Conservation (phyloP, 1,284 basidiomycete genomes). For the Schizophyllum amplum region DNA sequence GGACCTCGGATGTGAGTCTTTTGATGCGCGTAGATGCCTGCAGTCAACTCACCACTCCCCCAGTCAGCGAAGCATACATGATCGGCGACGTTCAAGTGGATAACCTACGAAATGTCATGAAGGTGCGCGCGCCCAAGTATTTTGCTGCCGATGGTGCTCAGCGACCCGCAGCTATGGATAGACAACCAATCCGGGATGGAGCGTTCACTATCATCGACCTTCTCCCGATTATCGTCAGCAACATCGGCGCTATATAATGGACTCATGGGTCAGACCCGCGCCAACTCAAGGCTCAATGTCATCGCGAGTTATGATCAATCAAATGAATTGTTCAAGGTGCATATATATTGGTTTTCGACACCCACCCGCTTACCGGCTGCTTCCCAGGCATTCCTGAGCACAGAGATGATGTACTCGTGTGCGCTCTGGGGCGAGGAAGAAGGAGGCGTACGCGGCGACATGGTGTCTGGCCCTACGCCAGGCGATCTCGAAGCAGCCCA, state of each 20-base stretch:
- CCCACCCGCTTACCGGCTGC: slow-evolving; percentile 12
- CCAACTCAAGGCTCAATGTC: slow-evolving; percentile 49
- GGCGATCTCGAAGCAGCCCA: slow-evolving; percentile 79
- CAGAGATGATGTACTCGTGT: slow-evolving; percentile 91
- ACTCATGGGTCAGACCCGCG: slow-evolving; percentile 46
- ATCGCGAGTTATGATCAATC: slow-evolving; percentile 66
- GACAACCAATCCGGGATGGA: slow-evolving; percentile 46
- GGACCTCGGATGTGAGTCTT: slow-evolving; percentile 61
- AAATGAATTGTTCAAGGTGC: slow-evolving; percentile 37
- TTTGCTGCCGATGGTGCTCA: slow-evolving; percentile 17
- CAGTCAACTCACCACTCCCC: background rate
- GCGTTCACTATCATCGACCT: slow-evolving; percentile 30
- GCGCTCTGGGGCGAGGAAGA: slow-evolving; percentile 71
- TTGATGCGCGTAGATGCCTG: slow-evolving; percentile 6
- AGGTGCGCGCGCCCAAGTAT: slow-evolving; percentile 32
- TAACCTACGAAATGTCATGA: slow-evolving; percentile 50
- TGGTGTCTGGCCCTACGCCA: slow-evolving; percentile 34
- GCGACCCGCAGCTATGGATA: slow-evolving; percentile 48
- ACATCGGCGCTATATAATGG: slow-evolving; percentile 19
- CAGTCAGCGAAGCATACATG: slow-evolving; percentile 67
- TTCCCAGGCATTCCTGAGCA: slow-evolving; percentile 66
- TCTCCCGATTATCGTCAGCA: slow-evolving; percentile 32
- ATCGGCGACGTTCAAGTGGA: slow-evolving; percentile 50
- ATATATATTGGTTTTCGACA: background rate
- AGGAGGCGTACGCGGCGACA: slow-evolving; percentile 60